phyloP scores from a whole-genome alignment of 768 basidiomycete species.

The Cystobasidium ongulense region DNA sequence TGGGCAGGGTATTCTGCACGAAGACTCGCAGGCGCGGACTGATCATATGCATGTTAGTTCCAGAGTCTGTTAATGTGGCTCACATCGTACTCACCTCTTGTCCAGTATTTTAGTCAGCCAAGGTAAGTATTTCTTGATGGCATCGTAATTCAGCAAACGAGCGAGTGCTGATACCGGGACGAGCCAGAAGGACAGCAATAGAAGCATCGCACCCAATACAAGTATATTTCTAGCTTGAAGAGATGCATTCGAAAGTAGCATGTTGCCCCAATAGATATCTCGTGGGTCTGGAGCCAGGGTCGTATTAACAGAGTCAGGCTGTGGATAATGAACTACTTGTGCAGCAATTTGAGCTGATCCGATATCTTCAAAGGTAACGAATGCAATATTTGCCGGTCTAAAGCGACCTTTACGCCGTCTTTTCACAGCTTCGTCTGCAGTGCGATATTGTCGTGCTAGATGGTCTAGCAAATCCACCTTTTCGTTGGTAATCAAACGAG shows the following conservation, averaged over 20 bases:
- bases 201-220: constrained; percentile 59
- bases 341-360: constrained; percentile 63
- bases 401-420: constrained; percentile 68
- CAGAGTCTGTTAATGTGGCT: background rate
- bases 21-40: constrained; percentile 58
- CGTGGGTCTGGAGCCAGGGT: constrained; percentile 75
- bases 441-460: constrained; percentile 67
- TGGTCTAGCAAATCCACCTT: constrained; percentile 85
- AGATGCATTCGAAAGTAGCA: constrained; percentile 58
- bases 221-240: constrained; percentile 62
- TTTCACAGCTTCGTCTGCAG: constrained; percentile 74
- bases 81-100: constrained; percentile 50
- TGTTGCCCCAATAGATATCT: constrained; percentile 90
- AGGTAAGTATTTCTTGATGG: constrained; percentile 81
- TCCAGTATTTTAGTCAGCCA: constrained; percentile 82
- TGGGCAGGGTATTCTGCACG: constrained; percentile 89
- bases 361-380: constrained; percentile 91
- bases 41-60: background rate
- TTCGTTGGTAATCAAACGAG: constrained; percentile 58
- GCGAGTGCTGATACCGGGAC: constrained; percentile 83
- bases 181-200: constrained; percentile 83
- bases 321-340: constrained; percentile 63
- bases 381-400: constrained; percentile 72
- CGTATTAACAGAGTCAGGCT: constrained; percentile 38
- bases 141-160: constrained; percentile 77